Base-by-base conservation (phyloP, 192 early-diverging fungal species). In the Neocallimastix lanati region DNA sequence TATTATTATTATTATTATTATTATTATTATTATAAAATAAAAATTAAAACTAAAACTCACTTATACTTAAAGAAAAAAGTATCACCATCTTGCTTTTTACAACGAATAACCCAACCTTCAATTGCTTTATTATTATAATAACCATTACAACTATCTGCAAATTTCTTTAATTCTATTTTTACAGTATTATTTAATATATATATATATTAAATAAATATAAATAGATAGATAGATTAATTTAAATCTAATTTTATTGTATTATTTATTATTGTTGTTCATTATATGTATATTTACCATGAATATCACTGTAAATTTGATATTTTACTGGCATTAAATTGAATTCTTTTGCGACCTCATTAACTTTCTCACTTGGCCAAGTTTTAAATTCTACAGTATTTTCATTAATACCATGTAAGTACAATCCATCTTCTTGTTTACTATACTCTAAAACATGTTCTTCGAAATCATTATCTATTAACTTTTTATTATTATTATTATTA, bases 361-460 rank as follows among this genome's bases (percentile, higher is more conserved):
- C 92, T 28, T 85, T 80, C 2, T 83, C 80, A 80, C 89, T 93
- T 14, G 87, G 85, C 86, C 92, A 88, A 4, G 95, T 95, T 76
- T 88, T 85, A 28, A 97, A 90, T 37, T 87, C 85, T 12, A 84
- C 81, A 2, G 89, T 83, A 84, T 99, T 98, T 78, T 90, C 84
- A 82, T 97, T 98, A 40, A 97, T 83, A 14, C 97, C 97, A 82
- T 99, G 97, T 18, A 96, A 84, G 80, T 95, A 96, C 27, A 99
- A 87, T 6, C 97, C 97, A 29, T 93, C 83, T 79, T 81, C 79
- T 7, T 94, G 93, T 16, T 84, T 86, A 4, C 92, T 85, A 80
- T 99, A 99, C 79, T 92, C 92, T 38, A 99, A 81, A 30, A 99
- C 88, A 83, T 98, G 96, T 84, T 99, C 94, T 81, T 99, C 94